phyloP scores from a whole-genome alignment of 352 stramenopile species.

The Salisapilia sapeloensis region DNA sequence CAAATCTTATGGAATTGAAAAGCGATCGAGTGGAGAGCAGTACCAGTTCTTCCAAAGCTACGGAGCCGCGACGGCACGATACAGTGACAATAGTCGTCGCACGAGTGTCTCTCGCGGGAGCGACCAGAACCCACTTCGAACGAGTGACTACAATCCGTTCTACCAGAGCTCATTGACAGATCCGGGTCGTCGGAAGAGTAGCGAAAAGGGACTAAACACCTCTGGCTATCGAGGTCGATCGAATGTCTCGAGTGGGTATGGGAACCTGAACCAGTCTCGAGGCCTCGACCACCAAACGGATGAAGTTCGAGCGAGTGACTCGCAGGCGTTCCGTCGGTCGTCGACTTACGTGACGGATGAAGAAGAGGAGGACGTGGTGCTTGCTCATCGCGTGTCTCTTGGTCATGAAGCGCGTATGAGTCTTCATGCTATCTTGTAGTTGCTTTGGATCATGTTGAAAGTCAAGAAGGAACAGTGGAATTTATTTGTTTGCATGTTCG shows the following conservation, averaged over 20 bases:
- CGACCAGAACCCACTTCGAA: slow-evolving; percentile 8
- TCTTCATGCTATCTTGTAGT: slow-evolving; percentile 48
- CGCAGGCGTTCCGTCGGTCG: slow-evolving; percentile 5
- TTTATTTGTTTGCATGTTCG: no score
- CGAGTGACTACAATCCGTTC: slow-evolving; percentile 25
- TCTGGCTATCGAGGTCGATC: no score
- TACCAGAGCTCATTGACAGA: no score
- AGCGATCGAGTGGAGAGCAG: slow-evolving; percentile 40
- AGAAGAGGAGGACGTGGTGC: slow-evolving; percentile 26
- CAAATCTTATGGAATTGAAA: slow-evolving; percentile 14
- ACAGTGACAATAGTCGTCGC: slow-evolving; percentile 19
- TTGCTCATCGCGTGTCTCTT: slow-evolving; percentile 37
- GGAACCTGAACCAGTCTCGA: no score
- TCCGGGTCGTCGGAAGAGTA: no score
- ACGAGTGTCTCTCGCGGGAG: no score
- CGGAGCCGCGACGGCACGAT: slow-evolving; percentile 10
- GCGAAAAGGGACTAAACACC: no score
- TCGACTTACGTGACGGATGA: slow-evolving; percentile 6
- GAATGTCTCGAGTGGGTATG: no score
- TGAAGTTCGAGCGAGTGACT: slow-evolving; percentile 8
- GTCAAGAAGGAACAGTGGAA: no score
- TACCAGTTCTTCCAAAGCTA: slow-evolving; percentile 59
- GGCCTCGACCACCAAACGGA: no score
- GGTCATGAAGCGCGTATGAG: slow-evolving; percentile 40
- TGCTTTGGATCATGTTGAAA: no score